Base-by-base conservation (phyloP, 768 basidiomycete genomes). In the Amylocystis lapponica region DNA sequence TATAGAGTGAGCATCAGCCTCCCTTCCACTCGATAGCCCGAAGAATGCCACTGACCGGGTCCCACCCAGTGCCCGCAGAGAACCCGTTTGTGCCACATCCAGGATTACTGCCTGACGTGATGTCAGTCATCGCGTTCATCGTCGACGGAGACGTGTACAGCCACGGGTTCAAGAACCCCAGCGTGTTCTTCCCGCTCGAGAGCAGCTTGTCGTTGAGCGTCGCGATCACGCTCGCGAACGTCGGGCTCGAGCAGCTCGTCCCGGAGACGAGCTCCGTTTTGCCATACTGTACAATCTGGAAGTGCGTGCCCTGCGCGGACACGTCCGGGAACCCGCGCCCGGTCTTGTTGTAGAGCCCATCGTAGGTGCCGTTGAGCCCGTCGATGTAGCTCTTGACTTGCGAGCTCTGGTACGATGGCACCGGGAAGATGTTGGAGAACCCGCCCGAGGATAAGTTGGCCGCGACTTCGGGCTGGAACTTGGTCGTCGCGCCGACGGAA, bases 291-390 rank as follows among this genome's bases (percentile, higher is more conserved):
- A 66, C 66, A 27, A 84, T 68, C 12, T 61, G 59, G 65, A 75
- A 83, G 33, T 64, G 56, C 19, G 54, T 50, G 2, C 69, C 68
- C 55, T 80, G 80, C 0, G 83, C 79, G 0, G 83, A 63, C 19
- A 86, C 80, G 49, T 87, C 85, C 10, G 83, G 85, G 54, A 69
- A 67, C 6, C 62, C 83, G 74, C 74, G 44, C 11, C 50, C 46
- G 39, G 42, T 41, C 22, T 41, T n/a, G 48, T 55, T 55, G 50
- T 51, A 58, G 12, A 50, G 39, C 21, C 56, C 54, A 1, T 33
- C 13, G 50, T 58, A 48, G 19, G 46, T 48, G 39, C 34, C 36
- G 2, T 47, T 48, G 47, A 58, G 50, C 23, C 32, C 36, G 21
- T 37, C 35, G 26, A 58, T 43, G 46, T 46, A 54, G 36, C 25